Conservation (phyloP, 352 stramenopile species). For the Globisporangium perplexum region DNA sequence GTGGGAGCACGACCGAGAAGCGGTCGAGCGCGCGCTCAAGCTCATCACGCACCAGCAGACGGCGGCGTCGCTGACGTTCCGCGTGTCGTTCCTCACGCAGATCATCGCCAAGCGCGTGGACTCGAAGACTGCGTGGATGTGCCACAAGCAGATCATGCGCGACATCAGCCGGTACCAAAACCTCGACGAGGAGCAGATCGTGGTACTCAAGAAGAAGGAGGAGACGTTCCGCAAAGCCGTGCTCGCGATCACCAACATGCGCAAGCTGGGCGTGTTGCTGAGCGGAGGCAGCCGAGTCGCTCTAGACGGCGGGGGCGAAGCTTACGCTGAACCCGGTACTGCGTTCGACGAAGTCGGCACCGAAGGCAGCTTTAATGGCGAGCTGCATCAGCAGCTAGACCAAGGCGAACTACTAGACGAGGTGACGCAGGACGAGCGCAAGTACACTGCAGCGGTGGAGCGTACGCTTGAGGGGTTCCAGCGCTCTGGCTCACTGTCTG, state of each 20-base stretch:
- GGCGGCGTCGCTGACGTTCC: constrained; percentile 50
- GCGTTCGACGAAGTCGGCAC: not conserved
- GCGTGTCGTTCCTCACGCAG: constrained; percentile 59
- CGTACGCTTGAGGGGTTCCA: constrained; percentile 13
- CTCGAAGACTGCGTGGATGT: constrained; percentile 75
- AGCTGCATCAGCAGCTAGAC: not conserved
- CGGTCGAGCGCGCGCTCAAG: constrained; percentile 37
- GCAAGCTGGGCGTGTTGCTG: constrained; percentile 26
- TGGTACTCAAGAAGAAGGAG: constrained; percentile 58
- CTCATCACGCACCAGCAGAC: constrained; percentile 56
- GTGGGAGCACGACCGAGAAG: constrained; percentile 53
- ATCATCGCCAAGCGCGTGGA: constrained; percentile 58
- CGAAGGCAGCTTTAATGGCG: not conserved
- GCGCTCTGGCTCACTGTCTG: constrained; percentile 2
- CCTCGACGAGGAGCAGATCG: constrained; percentile 60
- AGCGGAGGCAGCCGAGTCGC: constrained; percentile 3
- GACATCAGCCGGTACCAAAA: constrained; percentile 68
- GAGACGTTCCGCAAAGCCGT: constrained; percentile 68
- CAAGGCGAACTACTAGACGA: not conserved
- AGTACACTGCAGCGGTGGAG: constrained; percentile 39
- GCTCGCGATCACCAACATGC: constrained; percentile 42
- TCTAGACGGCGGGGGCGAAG: constrained; percentile 8
- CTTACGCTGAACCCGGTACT: not conserved
- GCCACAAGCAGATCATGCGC: constrained; percentile 72
- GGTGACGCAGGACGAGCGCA: constrained; percentile 10